Evolutionary conservation across 2,329 filamentous ascomycete species (phyloP), one percentile per base, ranked within the genome.

Genomic region (Chaetomiaceae sp.): DNA sequence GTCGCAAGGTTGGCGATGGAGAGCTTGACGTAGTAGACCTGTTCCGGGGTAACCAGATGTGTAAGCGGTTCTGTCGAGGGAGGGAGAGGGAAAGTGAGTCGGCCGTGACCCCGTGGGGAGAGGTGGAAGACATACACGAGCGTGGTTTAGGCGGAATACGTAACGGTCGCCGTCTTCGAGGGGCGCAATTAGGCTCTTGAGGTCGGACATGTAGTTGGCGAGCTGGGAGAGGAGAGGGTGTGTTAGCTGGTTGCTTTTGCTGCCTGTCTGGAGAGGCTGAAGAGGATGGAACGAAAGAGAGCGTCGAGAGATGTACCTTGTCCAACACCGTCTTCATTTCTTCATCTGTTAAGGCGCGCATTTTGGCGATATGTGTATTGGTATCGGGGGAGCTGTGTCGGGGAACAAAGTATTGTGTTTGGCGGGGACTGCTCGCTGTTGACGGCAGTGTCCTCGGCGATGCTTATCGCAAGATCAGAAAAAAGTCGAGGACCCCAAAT

Each of bases 1-100:
- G 88, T 95, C 27, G 93, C 91, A 34, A 97, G 75, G 69, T 97
- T 97, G 55, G 92, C 91, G 53, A 97, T 79, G 1, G 87, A 89
- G 57, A 95, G 83, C 55, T 87, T 85, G 37, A 96, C 87, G 65
- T 97, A 97, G 78, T 95, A 97, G 59, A 95, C 89, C 57, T 91
- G 82, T 63, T 82, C 83, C 60, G 10, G 5, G 8, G 12, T 16
- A 7, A 4, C 7, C 3, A 4, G 3, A 10, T 12, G 23, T 41
- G 49, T 48, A n/a, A 39, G 44, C 9, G 49, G n/a, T 46, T 20
- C 40, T 47, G 38, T 21, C 31, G 40, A 44, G 34, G 23, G 12
- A n/a, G 19, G 43, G 14, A 27, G 34, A 19, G 27, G 33, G 14
- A n/a, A 12, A 10, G 12, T n/a, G 23, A 20, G 23, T 8, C 44